Evolutionary conservation across 2,329 filamentous ascomycete species (phyloP).

Genomic region (Hymenoscyphus salicellus): DNA sequence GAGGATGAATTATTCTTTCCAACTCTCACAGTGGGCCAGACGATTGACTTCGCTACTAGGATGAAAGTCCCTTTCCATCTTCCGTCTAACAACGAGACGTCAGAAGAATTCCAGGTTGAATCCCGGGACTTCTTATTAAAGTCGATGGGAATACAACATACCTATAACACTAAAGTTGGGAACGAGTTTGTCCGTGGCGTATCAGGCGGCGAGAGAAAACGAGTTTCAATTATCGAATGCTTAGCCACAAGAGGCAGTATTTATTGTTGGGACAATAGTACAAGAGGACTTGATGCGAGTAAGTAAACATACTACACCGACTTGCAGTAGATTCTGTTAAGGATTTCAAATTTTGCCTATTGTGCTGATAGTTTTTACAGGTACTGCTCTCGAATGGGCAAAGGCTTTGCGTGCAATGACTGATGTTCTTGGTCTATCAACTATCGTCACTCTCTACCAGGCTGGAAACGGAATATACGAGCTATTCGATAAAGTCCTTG

Average conservation of each 20-base stretch:
- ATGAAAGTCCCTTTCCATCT: conserved; percentile 35
- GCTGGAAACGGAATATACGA: conserved; percentile 68
- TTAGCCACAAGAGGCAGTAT: conserved; percentile 51
- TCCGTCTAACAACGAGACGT: conserved; percentile 51
- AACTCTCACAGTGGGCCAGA: conserved; percentile 72
- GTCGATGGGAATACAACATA: conserved; percentile 77
- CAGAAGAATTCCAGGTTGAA: background rate
- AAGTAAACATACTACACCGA: no score
- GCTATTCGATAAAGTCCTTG: conserved; percentile 75
- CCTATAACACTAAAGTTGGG: conserved; percentile 71
- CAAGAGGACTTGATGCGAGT: conserved; percentile 69
- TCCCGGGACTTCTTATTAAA: conserved; percentile 50
- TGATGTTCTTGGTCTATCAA: conserved; percentile 68
- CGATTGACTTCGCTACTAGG: conserved; percentile 65
- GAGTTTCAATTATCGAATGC: conserved; percentile 75
- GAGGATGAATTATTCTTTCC: conserved; percentile 55
- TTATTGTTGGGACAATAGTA: conserved; percentile 73
- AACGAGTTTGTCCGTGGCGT: conserved; percentile 66
- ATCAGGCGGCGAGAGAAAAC: conserved; percentile 76
- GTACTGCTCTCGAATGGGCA: conserved; percentile 74
- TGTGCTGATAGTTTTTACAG: conserved; percentile 32
- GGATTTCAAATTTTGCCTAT: no score
- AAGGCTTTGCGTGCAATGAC: conserved; percentile 70
- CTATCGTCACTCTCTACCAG: conserved; percentile 66
- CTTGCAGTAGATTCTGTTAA: no score